Conservation (phyloP, 2,329 filamentous ascomycete genomes). For the Eurotiales sp. region DNA sequence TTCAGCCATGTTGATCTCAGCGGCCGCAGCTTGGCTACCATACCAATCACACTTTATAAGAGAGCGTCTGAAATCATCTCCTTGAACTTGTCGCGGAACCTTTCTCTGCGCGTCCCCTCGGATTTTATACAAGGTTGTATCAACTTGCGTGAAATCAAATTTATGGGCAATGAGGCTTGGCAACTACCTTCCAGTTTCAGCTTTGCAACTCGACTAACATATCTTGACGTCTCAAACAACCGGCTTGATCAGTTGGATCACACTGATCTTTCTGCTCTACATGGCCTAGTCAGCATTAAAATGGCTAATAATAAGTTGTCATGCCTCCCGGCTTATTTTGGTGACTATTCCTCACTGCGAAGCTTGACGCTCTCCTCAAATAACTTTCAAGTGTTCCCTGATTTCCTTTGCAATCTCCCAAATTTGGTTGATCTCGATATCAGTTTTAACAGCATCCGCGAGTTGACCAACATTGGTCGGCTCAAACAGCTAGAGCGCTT, state of each 20-base stretch:
- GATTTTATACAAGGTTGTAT: slow-evolving; percentile 95
- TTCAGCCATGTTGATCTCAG: slow-evolving; percentile 92
- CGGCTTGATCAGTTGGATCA: slow-evolving; percentile 81
- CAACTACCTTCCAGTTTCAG: slow-evolving; percentile 80
- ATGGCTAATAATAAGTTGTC: slow-evolving; percentile 89
- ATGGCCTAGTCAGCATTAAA: slow-evolving; percentile 79
- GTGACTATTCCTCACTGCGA: slow-evolving; percentile 71
- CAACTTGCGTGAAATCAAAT: slow-evolving; percentile 91
- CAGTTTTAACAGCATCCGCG: slow-evolving; percentile 88
- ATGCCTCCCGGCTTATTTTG: slow-evolving; percentile 75
- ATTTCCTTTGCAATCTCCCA: slow-evolving; percentile 76
- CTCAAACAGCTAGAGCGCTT: slow-evolving; percentile 79
- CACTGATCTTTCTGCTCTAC: slow-evolving; percentile 72
- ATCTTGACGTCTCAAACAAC: slow-evolving; percentile 94
- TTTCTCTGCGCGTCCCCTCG: slow-evolving; percentile 86
- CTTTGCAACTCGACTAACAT: slow-evolving; percentile 75
- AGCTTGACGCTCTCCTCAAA: slow-evolving; percentile 93
- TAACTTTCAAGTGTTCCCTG: slow-evolving; percentile 77
- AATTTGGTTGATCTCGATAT: slow-evolving; percentile 89
- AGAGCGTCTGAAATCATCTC: slow-evolving; percentile 91
- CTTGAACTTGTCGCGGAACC: slow-evolving; percentile 86
- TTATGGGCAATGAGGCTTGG: slow-evolving; percentile 87
- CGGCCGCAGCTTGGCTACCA: slow-evolving; percentile 85
- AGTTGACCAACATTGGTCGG: slow-evolving; percentile 73
- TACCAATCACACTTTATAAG: slow-evolving; percentile 89